Conservation (phyloP, 495 filamentous ascomycete genomes). For the Cetradonia linearis region DNA sequence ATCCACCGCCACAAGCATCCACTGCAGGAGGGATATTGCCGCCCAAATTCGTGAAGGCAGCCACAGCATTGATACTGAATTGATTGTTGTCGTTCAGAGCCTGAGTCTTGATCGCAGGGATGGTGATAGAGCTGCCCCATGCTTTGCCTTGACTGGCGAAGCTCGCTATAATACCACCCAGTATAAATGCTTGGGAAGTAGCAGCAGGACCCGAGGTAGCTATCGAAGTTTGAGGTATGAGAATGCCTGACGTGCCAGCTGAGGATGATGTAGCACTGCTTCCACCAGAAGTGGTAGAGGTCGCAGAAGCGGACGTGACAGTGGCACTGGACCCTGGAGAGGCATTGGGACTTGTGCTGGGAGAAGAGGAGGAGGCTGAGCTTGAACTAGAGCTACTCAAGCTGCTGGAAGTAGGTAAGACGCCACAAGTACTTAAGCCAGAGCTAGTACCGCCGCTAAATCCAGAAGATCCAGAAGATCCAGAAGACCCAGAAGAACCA, state of each 20-base stretch:
- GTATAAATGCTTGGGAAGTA: slow-evolving; percentile 1
- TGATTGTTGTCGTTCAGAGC: slow-evolving; percentile 11
- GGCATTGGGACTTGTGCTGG: not conserved
- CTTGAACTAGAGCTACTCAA: not conserved
- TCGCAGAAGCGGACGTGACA: not conserved
- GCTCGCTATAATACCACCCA: slow-evolving; percentile 8
- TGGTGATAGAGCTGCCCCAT: slow-evolving; percentile 8
- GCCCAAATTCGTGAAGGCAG: not conserved
- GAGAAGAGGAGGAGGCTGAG: not conserved
- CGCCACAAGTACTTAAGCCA: not conserved
- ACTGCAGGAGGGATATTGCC: not conserved
- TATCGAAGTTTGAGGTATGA: not conserved
- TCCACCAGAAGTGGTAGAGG: not conserved
- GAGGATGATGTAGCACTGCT: not conserved
- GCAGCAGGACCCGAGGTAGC: slow-evolving; percentile 2
- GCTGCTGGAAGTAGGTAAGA: not conserved
- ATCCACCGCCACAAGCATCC: not conserved
- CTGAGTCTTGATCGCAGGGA: slow-evolving; percentile 12
- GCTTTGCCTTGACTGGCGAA: slow-evolving; percentile 7
- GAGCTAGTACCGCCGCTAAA: not conserved
- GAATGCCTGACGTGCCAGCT: not conserved
- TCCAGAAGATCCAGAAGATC: not conserved
- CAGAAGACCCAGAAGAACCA: not conserved
- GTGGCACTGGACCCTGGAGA: slow-evolving; percentile 6
- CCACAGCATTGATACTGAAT: not conserved